These are phyloP conservation scores for Hibiscus tridactylites DNA, from an alignment of 345 rosid species.

Conservation along the genomic window DNA sequence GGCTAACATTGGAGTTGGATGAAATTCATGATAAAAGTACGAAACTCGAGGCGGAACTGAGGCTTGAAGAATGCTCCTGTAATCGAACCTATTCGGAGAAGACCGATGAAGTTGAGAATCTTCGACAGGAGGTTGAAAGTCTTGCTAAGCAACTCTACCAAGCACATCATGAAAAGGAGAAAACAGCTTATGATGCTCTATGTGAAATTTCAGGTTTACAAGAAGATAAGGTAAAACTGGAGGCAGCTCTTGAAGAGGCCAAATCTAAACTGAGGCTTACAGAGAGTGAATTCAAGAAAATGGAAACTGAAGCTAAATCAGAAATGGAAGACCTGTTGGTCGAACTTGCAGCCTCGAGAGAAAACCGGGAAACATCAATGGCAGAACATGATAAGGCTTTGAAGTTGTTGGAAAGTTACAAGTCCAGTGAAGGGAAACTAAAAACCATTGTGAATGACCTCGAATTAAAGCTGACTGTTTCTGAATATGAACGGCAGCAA, in stretches of 20 bases:
- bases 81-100: conserved; percentile 28
- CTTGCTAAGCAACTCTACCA: conserved; percentile 20
- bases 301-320: conserved; percentile 18
- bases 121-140: conserved; percentile 23
- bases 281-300: conserved; percentile 19
- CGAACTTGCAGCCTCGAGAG: conserved; percentile 29
- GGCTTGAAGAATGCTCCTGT: conserved; percentile 19
- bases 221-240: conserved; percentile 24
- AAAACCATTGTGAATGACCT: conserved; percentile 29
- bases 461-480: conserved; percentile 45
- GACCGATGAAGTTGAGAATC: conserved; percentile 28
- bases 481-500: conserved; percentile 40
- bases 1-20: conserved; percentile 27
- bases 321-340: conserved; percentile 23
- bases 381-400: conserved; percentile 24
- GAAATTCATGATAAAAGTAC: conserved; percentile 27
- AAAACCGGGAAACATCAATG: conserved; percentile 25
- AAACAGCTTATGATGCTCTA: conserved; percentile 11
- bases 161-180: conserved; percentile 24
- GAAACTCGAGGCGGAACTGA: conserved; percentile 27
- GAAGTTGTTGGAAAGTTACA: conserved; percentile 27
- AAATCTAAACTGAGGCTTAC: conserved; percentile 4
- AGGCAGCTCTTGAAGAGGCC: conserved; percentile 17
- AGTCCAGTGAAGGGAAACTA: conserved; percentile 36
- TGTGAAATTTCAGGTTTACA: conserved; percentile 11